Conservation (phyloP, 176 grass and related monocot genomes). For the Oryza meridionalis region DNA sequence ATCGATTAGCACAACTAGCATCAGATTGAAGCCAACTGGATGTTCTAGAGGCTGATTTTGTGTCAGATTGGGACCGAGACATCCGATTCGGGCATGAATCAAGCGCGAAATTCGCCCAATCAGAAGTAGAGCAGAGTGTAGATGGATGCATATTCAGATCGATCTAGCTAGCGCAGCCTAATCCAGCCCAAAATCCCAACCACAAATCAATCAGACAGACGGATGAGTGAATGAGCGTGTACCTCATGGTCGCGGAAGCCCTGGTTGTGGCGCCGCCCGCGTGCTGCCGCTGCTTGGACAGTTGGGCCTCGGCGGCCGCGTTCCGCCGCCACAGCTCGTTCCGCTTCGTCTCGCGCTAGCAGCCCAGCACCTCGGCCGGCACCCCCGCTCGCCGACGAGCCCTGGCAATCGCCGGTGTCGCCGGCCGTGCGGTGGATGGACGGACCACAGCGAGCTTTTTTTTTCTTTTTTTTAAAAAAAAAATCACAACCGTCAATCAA, state of each 20-base stretch:
- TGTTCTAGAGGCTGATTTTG: not conserved
- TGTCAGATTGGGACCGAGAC: no score
- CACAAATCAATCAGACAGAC: not conserved
- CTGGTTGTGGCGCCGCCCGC: not conserved
- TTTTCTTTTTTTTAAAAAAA: no score
- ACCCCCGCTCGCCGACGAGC: not conserved
- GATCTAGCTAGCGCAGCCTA: not conserved
- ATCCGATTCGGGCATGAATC: not conserved
- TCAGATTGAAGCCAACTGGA: not conserved
- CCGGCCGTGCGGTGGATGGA: no score
- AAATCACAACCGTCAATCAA: no score
- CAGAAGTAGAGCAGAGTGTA: not conserved
- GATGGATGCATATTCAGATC: not conserved
- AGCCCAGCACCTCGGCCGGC: not conserved
- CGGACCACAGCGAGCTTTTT: no score
- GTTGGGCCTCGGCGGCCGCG: not conserved
- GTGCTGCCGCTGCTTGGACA: not conserved
- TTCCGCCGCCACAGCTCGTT: not conserved
- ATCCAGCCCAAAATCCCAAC: not conserved
- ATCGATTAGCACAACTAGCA: not conserved
- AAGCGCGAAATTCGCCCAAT: not conserved
- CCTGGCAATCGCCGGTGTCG: no score
- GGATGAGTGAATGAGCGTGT: not conserved
- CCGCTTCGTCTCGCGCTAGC: no score
- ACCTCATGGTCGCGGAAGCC: not conserved